These are phyloP conservation scores for Pythium grandisporangium DNA, from an alignment of 352 stramenopile species.

Conservation along the genomic window DNA sequence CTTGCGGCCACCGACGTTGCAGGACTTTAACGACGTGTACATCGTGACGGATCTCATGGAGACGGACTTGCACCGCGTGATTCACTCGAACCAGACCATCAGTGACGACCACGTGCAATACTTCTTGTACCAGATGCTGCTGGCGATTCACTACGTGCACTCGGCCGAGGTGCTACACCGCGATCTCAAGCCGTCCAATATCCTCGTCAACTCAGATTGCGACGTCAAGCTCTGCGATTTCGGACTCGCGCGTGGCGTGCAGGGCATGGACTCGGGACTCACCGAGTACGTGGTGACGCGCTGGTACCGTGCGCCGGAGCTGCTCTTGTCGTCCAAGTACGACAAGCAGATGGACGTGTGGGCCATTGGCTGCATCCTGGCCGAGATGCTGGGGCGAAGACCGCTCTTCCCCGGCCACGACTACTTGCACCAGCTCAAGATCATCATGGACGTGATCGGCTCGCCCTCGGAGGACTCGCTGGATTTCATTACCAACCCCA, in stretches of 20 bases:
- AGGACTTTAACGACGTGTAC: conserved; percentile 88
- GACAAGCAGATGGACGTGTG: conserved; percentile 86
- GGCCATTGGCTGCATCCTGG: conserved; percentile 83
- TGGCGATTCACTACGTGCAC: conserved; percentile 97
- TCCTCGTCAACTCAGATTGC: conserved; percentile 88
- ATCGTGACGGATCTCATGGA: conserved; percentile 91
- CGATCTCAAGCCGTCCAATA: conserved; percentile 84
- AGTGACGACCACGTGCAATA: conserved; percentile 86
- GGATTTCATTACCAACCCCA: conserved; percentile 86
- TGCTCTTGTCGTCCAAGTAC: conserved; percentile 88
- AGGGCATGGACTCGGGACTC: conserved; percentile 69
- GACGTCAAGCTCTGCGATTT: conserved; percentile 90
- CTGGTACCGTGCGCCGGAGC: conserved; percentile 88
- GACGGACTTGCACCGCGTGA: conserved; percentile 88
- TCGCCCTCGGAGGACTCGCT: conserved; percentile 69
- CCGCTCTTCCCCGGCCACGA: conserved; percentile 83
- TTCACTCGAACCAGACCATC: conserved; percentile 78
- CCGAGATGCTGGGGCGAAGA: conserved; percentile 76
- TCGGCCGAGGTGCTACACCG: conserved; percentile 92
- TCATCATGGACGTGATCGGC: conserved; percentile 86
- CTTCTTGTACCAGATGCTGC: conserved; percentile 88
- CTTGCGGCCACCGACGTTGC: conserved; percentile 63
- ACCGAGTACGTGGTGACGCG: conserved; percentile 88
- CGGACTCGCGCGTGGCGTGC: conserved; percentile 86
- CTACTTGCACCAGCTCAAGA: conserved; percentile 84